A percentile compares a stretch with the other conserved stretches of the same genome.
Evolutionary conservation across 2,329 filamentous ascomycete genomes (phyloP).

Genomic region (Fusarium sp.): DNA sequence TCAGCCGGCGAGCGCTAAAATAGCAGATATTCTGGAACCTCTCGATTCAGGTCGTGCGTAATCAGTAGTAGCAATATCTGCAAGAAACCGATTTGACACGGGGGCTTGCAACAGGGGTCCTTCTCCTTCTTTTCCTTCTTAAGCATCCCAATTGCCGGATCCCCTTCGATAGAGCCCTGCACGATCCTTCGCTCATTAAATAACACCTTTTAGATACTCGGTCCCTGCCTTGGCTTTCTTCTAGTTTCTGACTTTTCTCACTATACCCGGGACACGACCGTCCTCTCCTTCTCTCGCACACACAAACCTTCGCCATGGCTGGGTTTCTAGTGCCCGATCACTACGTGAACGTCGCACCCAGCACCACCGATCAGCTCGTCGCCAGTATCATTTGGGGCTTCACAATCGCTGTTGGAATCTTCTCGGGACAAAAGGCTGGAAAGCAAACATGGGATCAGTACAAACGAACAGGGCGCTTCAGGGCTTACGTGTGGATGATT

Average conservation of each 20-base stretch:
- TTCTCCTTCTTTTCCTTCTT: not conserved
- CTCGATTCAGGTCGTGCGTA: not conserved
- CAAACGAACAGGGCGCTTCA: conserved; percentile 26
- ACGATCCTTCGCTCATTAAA: not conserved
- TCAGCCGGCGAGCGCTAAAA: not conserved
- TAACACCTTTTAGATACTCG: not conserved
- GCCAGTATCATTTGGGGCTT: conserved; percentile 46
- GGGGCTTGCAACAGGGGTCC: not conserved
- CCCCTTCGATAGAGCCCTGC: not conserved
- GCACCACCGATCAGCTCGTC: conserved; percentile 33
- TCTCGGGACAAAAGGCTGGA: conserved; percentile 33
- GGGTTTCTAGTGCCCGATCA: conserved; percentile 36
- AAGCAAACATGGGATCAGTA: conserved; percentile 40
- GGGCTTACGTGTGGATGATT: conserved; percentile 37
- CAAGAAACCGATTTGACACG: not conserved
- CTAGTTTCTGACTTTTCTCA: not conserved
- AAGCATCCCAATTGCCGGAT: conserved; percentile 1
- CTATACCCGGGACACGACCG: not conserved
- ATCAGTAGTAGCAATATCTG: not conserved
- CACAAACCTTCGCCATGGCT: conserved; percentile 2
- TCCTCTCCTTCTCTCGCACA: too few species aligned
- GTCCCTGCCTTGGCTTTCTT: not conserved
- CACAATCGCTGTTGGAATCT: conserved; percentile 38
- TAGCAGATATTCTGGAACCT: conserved; percentile 1
- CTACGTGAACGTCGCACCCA: conserved; percentile 27